Percentiles rank a stretch among this genome's conserved stretches.
Evolutionary conservation across 2,329 filamentous ascomycete genomes (phyloP).

Genomic region (Trichoderma citrinoviride): DNA sequence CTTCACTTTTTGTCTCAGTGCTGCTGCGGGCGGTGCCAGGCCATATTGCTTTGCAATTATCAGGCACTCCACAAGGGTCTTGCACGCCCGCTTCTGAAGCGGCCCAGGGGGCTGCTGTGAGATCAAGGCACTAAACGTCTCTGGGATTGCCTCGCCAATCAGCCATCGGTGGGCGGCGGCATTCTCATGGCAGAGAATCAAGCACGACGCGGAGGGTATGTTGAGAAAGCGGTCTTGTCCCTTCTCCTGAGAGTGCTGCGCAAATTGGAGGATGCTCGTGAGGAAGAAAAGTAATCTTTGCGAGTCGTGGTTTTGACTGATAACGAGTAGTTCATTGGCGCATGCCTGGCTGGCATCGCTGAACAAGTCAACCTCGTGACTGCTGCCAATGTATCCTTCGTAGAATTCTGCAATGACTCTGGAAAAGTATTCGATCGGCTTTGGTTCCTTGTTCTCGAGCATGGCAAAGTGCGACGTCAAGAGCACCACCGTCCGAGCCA

Average conservation of each 20-base stretch:
- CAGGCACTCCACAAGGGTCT: conserved; percentile 1
- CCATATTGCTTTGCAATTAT: conserved; percentile 10
- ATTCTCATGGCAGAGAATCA: not conserved
- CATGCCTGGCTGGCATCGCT: not conserved
- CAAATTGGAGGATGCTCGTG: conserved; percentile 5
- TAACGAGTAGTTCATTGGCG: conserved; percentile 1
- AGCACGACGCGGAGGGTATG: not conserved
- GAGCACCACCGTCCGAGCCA: conserved; percentile 4
- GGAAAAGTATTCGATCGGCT: not conserved
- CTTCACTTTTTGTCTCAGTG: not conserved
- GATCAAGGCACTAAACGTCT: not conserved
- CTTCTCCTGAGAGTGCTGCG: not conserved
- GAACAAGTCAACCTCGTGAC: not conserved
- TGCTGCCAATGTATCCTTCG: not conserved
- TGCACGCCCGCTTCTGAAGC: conserved; percentile 1
- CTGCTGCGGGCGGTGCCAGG: not conserved
- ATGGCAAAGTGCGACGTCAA: conserved; percentile 3
- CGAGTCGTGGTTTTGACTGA: not conserved
- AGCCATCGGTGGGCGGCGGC: not conserved
- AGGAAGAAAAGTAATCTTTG: not conserved
- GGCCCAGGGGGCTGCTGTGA: not conserved
- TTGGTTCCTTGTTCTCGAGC: not conserved
- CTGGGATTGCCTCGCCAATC: conserved; percentile 8
- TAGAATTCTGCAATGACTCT: conserved; percentile 11
- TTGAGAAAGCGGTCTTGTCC: conserved; percentile 9